phyloP scores from a whole-genome alignment of 192 early-diverging fungal genomes.

The Coemansia sp. region DNA sequence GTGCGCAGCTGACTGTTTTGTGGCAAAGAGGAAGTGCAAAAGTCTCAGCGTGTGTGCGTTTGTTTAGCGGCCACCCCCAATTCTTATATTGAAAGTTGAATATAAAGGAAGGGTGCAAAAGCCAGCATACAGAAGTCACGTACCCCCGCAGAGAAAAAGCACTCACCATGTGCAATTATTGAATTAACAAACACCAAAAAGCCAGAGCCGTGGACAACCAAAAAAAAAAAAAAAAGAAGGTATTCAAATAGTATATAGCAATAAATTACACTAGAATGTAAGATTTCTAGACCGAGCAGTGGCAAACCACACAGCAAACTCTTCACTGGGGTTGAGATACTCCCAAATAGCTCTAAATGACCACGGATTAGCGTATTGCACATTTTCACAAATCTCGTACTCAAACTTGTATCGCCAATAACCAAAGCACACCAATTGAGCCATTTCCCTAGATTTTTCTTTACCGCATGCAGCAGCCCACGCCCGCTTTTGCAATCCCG shows the following conservation, averaged over 20 bases:
- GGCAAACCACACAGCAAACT: conserved; percentile 43
- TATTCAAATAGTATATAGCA: neutral
- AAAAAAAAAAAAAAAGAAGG: neutral
- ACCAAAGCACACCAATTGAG: conserved; percentile 17
- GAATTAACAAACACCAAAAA: neutral
- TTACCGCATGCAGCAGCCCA: conserved; percentile 22
- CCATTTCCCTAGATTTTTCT: conserved; percentile 7
- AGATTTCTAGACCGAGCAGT: conserved; percentile 3
- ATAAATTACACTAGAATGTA: neutral
- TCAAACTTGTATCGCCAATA: conserved; percentile 49
- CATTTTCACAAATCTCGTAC: conserved; percentile 20
- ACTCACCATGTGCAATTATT: too few species aligned
- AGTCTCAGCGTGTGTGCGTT: too few species aligned
- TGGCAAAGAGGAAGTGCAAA: too few species aligned
- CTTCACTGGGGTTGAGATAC: conserved; percentile 11
- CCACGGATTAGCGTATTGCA: conserved; percentile 39
- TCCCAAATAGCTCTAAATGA: conserved; percentile 43
- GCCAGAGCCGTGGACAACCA: too few species aligned
- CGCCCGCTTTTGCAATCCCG: conserved; percentile 23
- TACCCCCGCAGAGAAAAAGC: too few species aligned
- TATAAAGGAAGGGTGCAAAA: too few species aligned
- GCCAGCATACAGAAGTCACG: too few species aligned
- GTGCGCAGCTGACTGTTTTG: too few species aligned
- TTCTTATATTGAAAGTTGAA: too few species aligned
- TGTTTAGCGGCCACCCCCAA: too few species aligned